Evolutionary conservation across 805 yeast species (phyloP).

Genomic region (Saccharomycopsis guyanensis): DNA sequence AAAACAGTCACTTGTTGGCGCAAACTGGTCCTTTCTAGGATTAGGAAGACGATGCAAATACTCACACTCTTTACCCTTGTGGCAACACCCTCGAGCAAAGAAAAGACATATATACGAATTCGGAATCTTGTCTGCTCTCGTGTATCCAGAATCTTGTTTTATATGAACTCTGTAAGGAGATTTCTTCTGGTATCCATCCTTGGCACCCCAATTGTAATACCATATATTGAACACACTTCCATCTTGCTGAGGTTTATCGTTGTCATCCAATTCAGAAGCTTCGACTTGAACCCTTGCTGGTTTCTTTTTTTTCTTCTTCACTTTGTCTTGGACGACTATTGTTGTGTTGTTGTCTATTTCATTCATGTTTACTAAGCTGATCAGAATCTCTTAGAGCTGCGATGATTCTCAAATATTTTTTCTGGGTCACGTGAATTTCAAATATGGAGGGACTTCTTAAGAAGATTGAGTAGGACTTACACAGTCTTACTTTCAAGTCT

Average conservation of each 20-base stretch:
- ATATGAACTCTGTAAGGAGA: conserved; percentile 53
- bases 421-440: no score
- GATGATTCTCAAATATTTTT: no score
- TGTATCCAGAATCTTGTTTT: conserved; percentile 62
- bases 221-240: conserved; percentile 81
- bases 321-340: no score
- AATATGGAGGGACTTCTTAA: no score
- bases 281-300: conserved; percentile 74
- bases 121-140: conserved; percentile 49
- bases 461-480: no score
- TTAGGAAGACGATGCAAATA: conserved; percentile 74
- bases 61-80: conserved; percentile 66
- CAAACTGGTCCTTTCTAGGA: conserved; percentile 42
- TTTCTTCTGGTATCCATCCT: conserved; percentile 42
- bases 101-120: conserved; percentile 58
- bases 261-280: conserved; percentile 44
- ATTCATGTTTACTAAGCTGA: no score
- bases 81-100: conserved; percentile 86
- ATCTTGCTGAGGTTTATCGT: conserved; percentile 64
- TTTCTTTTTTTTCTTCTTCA: conserved; percentile 24
- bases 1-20: conserved; percentile 76
- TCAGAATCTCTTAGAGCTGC: no score
- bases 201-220: conserved; percentile 87
- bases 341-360: no score
- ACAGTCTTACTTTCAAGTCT: no score